A percentile compares a stretch with the other conserved stretches of the same genome.
phyloP scores from a whole-genome alignment of 2,329 filamentous ascomycete genomes.

The Colletotrichum sp. region DNA sequence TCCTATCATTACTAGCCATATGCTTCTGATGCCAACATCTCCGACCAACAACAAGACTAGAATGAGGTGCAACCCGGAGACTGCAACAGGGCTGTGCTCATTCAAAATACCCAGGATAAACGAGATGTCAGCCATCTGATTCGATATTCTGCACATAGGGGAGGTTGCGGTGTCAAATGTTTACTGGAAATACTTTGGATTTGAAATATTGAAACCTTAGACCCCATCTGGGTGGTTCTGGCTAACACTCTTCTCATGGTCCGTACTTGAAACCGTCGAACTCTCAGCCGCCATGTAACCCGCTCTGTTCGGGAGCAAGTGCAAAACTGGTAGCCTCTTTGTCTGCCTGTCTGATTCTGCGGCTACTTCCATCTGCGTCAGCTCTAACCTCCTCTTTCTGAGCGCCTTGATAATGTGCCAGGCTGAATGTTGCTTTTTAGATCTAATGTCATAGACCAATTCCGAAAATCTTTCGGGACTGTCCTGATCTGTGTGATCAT shows the following conservation, averaged over 20 bases:
- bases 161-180: not conserved
- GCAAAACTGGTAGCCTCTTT: not conserved
- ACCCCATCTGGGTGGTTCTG: not conserved
- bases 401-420: constrained; percentile 2
- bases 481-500: not conserved
- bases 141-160: not conserved
- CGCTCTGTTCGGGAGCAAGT: not conserved
- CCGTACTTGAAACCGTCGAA: not conserved
- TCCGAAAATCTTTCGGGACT: not conserved
- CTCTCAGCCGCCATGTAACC: not conserved
- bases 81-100: not conserved
- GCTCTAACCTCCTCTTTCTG: not conserved
- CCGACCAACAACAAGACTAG: not conserved
- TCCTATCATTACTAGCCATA: not conserved
- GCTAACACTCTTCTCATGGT: not conserved
- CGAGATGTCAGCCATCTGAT: not conserved
- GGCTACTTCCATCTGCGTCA: not conserved
- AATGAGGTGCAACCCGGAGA: not conserved
- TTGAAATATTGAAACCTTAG: not conserved
- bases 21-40: not conserved
- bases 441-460: not conserved
- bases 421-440: not conserved
- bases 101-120: not conserved
- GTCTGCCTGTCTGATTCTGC: not conserved
- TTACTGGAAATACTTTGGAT: not conserved